Percentiles rank a stretch among this genome's conserved stretches.
Conservation (phyloP, 106 monocot species). For the Vanilla planifolia region DNA sequence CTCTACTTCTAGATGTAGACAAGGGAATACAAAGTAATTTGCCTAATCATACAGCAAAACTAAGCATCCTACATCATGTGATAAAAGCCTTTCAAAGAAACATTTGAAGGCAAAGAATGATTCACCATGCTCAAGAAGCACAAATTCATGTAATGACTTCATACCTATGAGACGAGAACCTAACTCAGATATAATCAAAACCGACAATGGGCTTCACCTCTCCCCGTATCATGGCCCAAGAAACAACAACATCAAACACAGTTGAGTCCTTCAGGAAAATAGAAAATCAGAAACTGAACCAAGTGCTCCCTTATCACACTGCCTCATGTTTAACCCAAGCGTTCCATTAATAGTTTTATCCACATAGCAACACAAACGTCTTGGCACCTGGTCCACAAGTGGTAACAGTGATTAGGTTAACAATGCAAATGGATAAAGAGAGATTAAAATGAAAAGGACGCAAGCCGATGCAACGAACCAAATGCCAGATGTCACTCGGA, state of each 20-base stretch:
- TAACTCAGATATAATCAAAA: constrained; percentile 5
- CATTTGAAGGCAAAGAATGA: constrained; percentile 21
- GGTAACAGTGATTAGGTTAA: not conserved
- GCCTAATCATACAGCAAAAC: not conserved
- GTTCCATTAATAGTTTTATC: constrained; percentile 39
- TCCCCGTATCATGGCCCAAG: not conserved
- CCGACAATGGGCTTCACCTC: constrained; percentile 6
- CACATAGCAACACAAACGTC: constrained; percentile 56
- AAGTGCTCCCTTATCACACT: constrained; percentile 44
- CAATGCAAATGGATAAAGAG: constrained; percentile 5
- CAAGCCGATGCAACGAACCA: constrained; percentile 45
- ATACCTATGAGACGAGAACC: not conserved
- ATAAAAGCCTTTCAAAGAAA: constrained; percentile 3
- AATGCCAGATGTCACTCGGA: constrained; percentile 65
- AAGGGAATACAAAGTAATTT: not conserved
- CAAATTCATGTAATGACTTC: not conserved
- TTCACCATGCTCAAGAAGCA: not conserved
- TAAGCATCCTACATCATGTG: constrained; percentile 4
- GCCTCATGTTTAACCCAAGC: constrained; percentile 43
- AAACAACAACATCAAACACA: not conserved
- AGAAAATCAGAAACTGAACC: constrained; percentile 63
- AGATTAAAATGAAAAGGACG: constrained; percentile 1
- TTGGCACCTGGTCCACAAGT: constrained; percentile 49
- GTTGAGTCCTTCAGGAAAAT: constrained; percentile 13
- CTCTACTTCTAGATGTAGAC: not conserved